phyloP scores from a whole-genome alignment of 352 stramenopile species.

The Phytophthora citrophthora region DNA sequence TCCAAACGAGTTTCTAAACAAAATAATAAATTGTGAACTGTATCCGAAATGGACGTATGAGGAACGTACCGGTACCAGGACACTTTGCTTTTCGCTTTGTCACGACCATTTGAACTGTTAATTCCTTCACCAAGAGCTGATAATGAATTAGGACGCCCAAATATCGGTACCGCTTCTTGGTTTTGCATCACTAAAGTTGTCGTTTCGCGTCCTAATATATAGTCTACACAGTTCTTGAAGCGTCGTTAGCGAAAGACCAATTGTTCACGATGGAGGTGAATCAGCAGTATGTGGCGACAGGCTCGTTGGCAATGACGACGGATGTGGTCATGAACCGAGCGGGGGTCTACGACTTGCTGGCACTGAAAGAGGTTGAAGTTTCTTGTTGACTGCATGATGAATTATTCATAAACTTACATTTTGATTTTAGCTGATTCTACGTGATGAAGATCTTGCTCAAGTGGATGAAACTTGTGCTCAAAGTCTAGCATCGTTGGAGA shows the following conservation, averaged over 20 bases:
- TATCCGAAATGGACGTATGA: background rate
- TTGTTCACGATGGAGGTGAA: constrained; percentile 10
- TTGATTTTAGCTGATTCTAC: constrained; percentile 65
- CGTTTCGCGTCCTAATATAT: constrained; percentile 29
- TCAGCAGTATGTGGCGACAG: background rate
- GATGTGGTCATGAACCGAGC: constrained; percentile 66
- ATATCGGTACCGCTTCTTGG: constrained; percentile 7
- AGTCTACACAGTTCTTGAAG: constrained; percentile 39
- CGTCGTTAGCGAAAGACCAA: constrained; percentile 25
- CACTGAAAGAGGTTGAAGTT: constrained; percentile 63
- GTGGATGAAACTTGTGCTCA: constrained; percentile 66
- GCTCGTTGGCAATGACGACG: constrained; percentile 33
- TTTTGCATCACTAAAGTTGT: constrained; percentile 28
- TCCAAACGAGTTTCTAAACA: constrained; percentile 69
- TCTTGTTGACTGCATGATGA: background rate
- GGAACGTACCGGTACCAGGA: constrained; percentile 68
- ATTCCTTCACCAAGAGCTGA: constrained; percentile 14
- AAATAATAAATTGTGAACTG: background rate
- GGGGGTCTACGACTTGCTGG: constrained; percentile 65
- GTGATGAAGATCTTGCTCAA: constrained; percentile 57
- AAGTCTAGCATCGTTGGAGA: constrained; percentile 64
- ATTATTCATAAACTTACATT: no score
- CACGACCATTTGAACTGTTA: background rate
- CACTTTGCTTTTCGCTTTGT: constrained; percentile 42
- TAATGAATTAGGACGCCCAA: constrained; percentile 12